Evolutionary conservation across 805 yeast genomes (phyloP).

Genomic region (Ogataea naganishii): DNA sequence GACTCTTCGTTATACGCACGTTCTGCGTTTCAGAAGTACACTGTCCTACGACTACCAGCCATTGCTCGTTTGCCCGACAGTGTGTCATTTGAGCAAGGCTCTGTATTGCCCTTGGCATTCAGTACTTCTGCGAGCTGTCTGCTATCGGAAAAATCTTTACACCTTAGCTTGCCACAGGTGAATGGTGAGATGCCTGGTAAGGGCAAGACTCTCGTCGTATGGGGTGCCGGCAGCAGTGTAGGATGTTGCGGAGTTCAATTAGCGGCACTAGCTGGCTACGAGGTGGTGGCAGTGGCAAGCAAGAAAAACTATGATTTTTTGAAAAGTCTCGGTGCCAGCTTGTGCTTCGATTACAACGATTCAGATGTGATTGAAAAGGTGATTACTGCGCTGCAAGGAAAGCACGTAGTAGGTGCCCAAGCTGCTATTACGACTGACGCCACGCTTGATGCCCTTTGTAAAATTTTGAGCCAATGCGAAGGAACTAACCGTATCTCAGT

Average conservation of each 20-base stretch:
- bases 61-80: constrained; percentile 4
- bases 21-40: constrained; percentile 5
- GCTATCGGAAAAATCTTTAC: constrained; percentile 1
- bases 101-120: constrained; percentile 4
- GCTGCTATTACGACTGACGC: too few relatives aligned
- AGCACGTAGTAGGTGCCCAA: constrained; percentile 8
- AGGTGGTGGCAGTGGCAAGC: constrained; percentile 7
- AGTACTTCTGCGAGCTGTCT: constrained; percentile 5
- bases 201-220: constrained; percentile 4
- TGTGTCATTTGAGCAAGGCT: constrained; percentile 3
- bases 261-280: constrained; percentile 7
- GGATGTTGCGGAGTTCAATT: constrained; percentile 8
- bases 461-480: too few relatives aligned
- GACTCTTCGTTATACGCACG: background rate
- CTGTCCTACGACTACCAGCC: background rate
- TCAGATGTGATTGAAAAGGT: constrained; percentile 3
- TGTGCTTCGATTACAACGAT: constrained; percentile 6
- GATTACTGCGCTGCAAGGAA: constrained; percentile 2
- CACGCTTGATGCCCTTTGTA: too few relatives aligned
- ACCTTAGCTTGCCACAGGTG: constrained; percentile 1
- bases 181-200: background rate
- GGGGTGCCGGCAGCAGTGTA: constrained; percentile 9
- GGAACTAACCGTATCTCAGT: too few relatives aligned
- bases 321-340: constrained; percentile 6
- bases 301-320: constrained; percentile 4